A percentile compares a stretch with the other conserved stretches of the same genome.
These are phyloP conservation scores for Phytopythium mirpurense DNA, from an alignment of 352 stramenopile species.

Conservation along the genomic window DNA sequence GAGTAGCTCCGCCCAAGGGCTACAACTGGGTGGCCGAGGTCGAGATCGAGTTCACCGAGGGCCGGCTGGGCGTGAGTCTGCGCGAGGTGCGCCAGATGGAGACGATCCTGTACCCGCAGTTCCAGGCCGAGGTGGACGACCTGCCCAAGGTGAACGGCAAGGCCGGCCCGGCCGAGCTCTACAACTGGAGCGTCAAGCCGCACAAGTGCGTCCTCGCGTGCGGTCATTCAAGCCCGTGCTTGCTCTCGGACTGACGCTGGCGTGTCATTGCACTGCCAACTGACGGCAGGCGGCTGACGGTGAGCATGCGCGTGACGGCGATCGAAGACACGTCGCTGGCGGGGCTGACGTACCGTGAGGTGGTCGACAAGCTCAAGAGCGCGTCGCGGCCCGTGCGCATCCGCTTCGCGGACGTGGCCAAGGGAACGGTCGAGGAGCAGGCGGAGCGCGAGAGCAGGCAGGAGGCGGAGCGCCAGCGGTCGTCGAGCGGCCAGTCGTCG, in stretches of 20 bases:
- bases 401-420: conserved; percentile 75
- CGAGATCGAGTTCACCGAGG: conserved; percentile 84
- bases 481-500: conserved; percentile 35
- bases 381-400: conserved; percentile 70
- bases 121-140: conserved; percentile 87
- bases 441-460: conserved; percentile 36
- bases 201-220: conserved; percentile 31
- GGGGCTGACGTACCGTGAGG: conserved; percentile 77
- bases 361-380: conserved; percentile 73
- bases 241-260: too few relatives aligned
- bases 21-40: conserved; percentile 82
- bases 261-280: too few relatives aligned
- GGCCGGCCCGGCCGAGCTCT: conserved; percentile 74
- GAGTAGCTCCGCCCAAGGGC: too few relatives aligned
- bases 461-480: conserved; percentile 6
- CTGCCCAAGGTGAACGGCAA: conserved; percentile 85
- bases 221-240: too few relatives aligned
- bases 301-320: conserved; percentile 79
- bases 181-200: conserved; percentile 88
- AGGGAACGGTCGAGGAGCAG: conserved; percentile 70
- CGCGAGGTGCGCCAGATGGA: conserved; percentile 71
- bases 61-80: conserved; percentile 76
- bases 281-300: conserved; percentile 61
- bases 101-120: conserved; percentile 75
- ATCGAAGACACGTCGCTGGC: conserved; percentile 69